Evolutionary conservation across 139 green algal species (phyloP).

Genomic region (Coelastrella sp.): DNA sequence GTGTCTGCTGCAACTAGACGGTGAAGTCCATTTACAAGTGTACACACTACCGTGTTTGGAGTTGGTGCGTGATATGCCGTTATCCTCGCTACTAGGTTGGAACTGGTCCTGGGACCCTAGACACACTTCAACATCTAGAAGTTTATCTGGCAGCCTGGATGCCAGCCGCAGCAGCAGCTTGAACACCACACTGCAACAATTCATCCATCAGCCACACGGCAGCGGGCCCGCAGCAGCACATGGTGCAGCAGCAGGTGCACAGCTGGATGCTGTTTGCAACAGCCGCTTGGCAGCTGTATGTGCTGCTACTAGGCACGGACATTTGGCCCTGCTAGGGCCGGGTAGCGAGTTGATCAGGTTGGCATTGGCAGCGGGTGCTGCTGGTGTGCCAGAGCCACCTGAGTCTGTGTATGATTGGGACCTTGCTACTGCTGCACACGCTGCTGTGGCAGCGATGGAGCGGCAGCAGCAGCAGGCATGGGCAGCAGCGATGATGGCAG

Average conservation of each 20-base stretch:
- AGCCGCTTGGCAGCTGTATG: not conserved
- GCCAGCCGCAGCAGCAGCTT: not conserved
- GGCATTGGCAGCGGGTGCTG: conserved; percentile 26
- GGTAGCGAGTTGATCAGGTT: conserved; percentile 54
- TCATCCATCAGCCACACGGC: not conserved
- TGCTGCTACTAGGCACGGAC: conserved; percentile 48
- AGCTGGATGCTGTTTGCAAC: not conserved
- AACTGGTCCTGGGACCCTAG: conserved; percentile 47
- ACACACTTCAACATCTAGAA: not conserved
- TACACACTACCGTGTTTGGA: conserved; percentile 62
- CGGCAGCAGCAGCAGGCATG: not conserved
- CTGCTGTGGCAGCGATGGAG: conserved; percentile 44
- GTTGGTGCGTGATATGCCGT: conserved; percentile 43
- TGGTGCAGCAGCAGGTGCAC: conserved; percentile 13
- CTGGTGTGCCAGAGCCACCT: not conserved
- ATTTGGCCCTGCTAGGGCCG: conserved; percentile 51
- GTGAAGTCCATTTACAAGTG: conserved; percentile 51
- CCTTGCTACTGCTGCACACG: conserved; percentile 57
- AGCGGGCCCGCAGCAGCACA: not conserved
- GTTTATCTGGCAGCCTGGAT: too few relatives aligned
- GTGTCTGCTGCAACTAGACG: conserved; percentile 21
- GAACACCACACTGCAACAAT: not conserved
- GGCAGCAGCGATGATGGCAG: not conserved
- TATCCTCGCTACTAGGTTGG: conserved; percentile 39
- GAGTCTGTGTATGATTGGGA: conserved; percentile 58